These are phyloP conservation scores for Gonapodya prolifera DNA, from an alignment of 192 early-diverging fungal genomes.

Conservation along the genomic window DNA sequence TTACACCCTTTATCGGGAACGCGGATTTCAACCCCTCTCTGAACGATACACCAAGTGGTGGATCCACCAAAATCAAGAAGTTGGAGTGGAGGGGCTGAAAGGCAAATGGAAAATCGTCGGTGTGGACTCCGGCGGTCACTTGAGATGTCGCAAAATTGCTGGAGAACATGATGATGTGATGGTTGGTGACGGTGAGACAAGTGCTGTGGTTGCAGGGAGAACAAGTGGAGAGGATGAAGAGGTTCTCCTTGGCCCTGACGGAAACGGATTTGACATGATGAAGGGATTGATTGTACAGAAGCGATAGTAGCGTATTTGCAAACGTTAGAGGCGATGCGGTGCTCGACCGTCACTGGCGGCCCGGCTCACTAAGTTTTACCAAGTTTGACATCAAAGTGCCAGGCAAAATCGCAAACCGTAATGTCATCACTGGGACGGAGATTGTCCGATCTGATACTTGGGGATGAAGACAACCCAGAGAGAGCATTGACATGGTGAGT, in stretches of 20 bases:
- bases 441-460: not conserved
- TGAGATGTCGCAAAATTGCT: conserved; percentile 15
- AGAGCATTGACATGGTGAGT: not conserved
- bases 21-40: conserved; percentile 59
- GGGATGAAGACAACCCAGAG: not conserved
- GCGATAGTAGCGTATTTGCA: no score
- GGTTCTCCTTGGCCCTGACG: conserved; percentile 78
- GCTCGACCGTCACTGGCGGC: no score
- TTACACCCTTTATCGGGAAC: conserved; percentile 56
- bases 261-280: conserved; percentile 97
- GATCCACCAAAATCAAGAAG: conserved; percentile 69
- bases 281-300: conserved; percentile 73
- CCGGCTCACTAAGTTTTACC: no score
- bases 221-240: conserved; percentile 22
- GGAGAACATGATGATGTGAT: not conserved
- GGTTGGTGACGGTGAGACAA: conserved; percentile 34
- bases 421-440: not conserved
- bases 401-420: not conserved
- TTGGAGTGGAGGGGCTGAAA: conserved; percentile 45
- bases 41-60: conserved; percentile 70
- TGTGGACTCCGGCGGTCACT: conserved; percentile 56
- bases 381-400: not conserved
- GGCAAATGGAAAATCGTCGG: conserved; percentile 58
- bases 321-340: no score
- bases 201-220: conserved; percentile 23